Base-by-base conservation (phyloP, 768 basidiomycete species). In the Austroboletus festivus region DNA sequence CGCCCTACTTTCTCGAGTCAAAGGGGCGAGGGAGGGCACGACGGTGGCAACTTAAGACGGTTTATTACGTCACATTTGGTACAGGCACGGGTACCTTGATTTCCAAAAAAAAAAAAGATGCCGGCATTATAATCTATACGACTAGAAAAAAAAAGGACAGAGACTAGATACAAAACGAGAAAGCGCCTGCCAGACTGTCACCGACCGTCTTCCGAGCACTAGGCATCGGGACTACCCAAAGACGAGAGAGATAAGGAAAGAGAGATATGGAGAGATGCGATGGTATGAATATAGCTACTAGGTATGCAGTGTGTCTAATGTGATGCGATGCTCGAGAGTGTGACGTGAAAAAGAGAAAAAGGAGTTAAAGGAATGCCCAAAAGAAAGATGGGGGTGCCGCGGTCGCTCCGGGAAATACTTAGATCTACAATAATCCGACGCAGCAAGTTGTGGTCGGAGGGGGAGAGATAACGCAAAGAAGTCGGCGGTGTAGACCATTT, bases 281-380 rank as follows among this genome's bases (percentile, higher is more conserved):
- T 66, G 64, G 58, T 66, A 67, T 68, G 67, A 62, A 57, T 66
- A 62, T 57, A 68, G 63, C 31, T 33, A 33, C 61, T 46, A 66
- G 63, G 59, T 60, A 67, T 68, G 65, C 64, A 53, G 49, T 58
- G 55, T 62, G 55, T 68, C 64, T 68, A 64, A 55, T 51, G 52
- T 7, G 52, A 57, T 63, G 61, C 53, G 54, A 61, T 63, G 62
- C 52, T 39, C 42, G 34, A 35, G 55, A 49, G 53, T 55, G 44
- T 48, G 57, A 59, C 61, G 58, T 50, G 23, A 6, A 28, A 28
- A 5, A 28, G 12, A 12, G 28, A 28, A 28, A 44, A 42, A 42
- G 42, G 24, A 47, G 24, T 31, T 16, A 31, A 45, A 18, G 35
- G 31, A 42, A 60, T 57, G 61, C 56, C 8, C n/a, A n/a, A 41